Evolutionary conservation across 1,139 yeast genomes (phyloP).

Genomic region (Spathaspora sp.): DNA sequence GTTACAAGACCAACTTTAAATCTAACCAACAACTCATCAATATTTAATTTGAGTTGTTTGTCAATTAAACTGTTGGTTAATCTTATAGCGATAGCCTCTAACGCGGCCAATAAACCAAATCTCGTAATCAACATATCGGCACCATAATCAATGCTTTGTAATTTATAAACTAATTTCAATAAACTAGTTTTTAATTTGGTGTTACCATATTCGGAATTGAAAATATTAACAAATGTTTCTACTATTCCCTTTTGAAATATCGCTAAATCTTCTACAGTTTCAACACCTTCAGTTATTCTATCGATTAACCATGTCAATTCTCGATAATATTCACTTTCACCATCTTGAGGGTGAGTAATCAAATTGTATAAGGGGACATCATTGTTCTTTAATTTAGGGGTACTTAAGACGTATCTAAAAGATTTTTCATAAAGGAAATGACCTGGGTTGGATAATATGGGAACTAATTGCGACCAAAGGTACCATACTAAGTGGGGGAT

Average conservation of each 20-base stretch:
- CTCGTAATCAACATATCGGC: slow-evolving; percentile 61
- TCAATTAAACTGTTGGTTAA: slow-evolving; percentile 21
- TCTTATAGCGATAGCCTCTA: slow-evolving; percentile 41
- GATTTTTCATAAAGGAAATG: slow-evolving; percentile 71
- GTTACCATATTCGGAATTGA: slow-evolving; percentile 48
- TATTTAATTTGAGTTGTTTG: slow-evolving; percentile 40
- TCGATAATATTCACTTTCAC: slow-evolving; percentile 48
- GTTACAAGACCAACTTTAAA: slow-evolving; percentile 40
- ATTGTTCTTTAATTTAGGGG: slow-evolving; percentile 50
- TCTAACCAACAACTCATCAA: slow-evolving; percentile 47
- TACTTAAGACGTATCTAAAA: slow-evolving; percentile 57
- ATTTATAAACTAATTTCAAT: slow-evolving; percentile 42
- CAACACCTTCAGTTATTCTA: slow-evolving; percentile 45
- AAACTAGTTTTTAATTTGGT: slow-evolving; percentile 40
- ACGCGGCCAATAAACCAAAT: slow-evolving; percentile 53
- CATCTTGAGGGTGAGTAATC: slow-evolving; percentile 37
- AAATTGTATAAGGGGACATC: slow-evolving; percentile 67
- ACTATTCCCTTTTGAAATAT: slow-evolving; percentile 51
- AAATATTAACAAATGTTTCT: slow-evolving; percentile 65
- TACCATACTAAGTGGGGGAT: slow-evolving; percentile 43
- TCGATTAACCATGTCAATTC: slow-evolving; percentile 70
- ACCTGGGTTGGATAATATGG: slow-evolving; percentile 64
- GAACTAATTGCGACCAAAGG: slow-evolving; percentile 53
- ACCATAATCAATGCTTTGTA: slow-evolving; percentile 61
- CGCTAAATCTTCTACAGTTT: slow-evolving; percentile 49